Evolutionary conservation across 352 stramenopile genomes (phyloP).

Genomic region (Peronosclerospora sorghi): DNA sequence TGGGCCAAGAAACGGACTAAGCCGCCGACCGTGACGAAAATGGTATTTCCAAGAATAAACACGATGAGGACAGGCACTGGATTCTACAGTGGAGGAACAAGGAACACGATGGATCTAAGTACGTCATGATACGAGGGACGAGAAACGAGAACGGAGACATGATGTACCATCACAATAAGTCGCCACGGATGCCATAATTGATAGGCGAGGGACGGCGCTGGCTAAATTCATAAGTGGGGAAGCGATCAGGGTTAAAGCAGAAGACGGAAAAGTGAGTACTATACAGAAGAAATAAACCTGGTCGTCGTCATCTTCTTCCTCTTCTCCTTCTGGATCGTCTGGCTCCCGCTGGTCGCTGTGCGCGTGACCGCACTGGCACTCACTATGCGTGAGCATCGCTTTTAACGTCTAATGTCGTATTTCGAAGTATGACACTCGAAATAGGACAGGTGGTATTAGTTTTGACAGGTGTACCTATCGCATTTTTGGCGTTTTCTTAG

Average conservation of each 20-base stretch:
- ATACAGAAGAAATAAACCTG: conserved; percentile 3
- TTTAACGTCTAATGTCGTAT: neutral
- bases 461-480: too few relatives aligned
- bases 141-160: neutral
- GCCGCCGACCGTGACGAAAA: conserved; percentile 52
- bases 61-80: conserved; percentile 36
- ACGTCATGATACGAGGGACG: too few relatives aligned
- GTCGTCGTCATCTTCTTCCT: conserved; percentile 5
- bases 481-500: too few relatives aligned
- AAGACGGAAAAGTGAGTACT: too few relatives aligned
- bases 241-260: too few relatives aligned
- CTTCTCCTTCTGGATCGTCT: conserved; percentile 4
- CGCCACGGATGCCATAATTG: conserved; percentile 70
- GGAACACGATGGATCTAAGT: too few relatives aligned
- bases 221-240: conserved; percentile 6
- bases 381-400: conserved; percentile 18
- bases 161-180: conserved; percentile 40
- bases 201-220: conserved; percentile 27
- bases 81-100: conserved; percentile 27
- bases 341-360: conserved; percentile 12
- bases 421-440: too few relatives aligned
- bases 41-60: conserved; percentile 41
- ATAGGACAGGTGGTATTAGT: too few relatives aligned
- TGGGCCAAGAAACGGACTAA: conserved; percentile 36
- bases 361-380: conserved; percentile 22